These are phyloP conservation scores for Aureobasidium leucospermi DNA, from an alignment of 2,329 filamentous ascomycete genomes.

Conservation along the genomic window DNA sequence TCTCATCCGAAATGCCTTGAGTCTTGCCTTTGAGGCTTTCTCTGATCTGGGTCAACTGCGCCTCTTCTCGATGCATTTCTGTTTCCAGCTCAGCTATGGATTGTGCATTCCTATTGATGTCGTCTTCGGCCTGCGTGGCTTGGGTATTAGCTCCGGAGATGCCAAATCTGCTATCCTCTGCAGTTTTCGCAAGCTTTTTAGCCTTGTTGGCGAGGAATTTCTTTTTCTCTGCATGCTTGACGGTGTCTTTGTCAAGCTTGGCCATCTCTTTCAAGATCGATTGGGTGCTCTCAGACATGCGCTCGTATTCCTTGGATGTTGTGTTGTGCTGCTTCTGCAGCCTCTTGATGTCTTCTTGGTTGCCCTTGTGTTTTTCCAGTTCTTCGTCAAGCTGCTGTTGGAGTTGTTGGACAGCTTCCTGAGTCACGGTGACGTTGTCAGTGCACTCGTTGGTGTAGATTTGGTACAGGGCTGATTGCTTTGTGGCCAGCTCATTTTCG, in stretches of 20 bases:
- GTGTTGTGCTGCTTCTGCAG: constrained; percentile 78
- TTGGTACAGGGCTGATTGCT: constrained; percentile 89
- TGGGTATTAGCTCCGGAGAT: constrained; percentile 68
- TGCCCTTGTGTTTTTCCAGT: constrained; percentile 84
- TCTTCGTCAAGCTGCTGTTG: constrained; percentile 80
- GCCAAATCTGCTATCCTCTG: constrained; percentile 67
- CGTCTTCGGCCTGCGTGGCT: constrained; percentile 67
- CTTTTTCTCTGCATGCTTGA: constrained; percentile 96
- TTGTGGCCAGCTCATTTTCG: constrained; percentile 84
- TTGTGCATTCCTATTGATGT: constrained; percentile 68
- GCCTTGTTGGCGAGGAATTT: constrained; percentile 88
- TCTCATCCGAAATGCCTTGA: constrained; percentile 86
- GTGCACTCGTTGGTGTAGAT: constrained; percentile 81
- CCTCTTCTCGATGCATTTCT: constrained; percentile 69
- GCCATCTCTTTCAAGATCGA: constrained; percentile 76
- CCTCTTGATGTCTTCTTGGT: constrained; percentile 81
- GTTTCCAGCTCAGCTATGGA: constrained; percentile 72
- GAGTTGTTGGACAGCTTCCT: constrained; percentile 86
- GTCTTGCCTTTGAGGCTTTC: constrained; percentile 92
- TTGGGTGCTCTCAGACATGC: constrained; percentile 74
- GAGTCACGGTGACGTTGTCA: constrained; percentile 79
- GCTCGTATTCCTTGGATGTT: constrained; percentile 75
- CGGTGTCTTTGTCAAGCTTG: constrained; percentile 89
- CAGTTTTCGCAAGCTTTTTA: constrained; percentile 89
- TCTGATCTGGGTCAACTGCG: constrained; percentile 73